phyloP scores from a whole-genome alignment of 805 yeast genomes.

The Cyberlindnera maritima region DNA sequence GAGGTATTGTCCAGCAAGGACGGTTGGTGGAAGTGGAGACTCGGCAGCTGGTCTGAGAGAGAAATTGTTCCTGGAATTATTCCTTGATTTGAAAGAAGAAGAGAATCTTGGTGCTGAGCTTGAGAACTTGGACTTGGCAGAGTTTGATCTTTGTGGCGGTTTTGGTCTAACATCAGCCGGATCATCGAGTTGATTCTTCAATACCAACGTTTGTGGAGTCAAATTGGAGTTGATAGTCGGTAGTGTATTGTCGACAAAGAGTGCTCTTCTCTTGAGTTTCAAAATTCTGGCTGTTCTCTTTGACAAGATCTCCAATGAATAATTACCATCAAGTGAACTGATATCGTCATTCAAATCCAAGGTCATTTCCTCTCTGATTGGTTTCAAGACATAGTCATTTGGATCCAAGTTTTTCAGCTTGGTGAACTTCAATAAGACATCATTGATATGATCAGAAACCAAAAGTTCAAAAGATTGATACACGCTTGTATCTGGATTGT shows the following conservation, averaged over 20 bases:
- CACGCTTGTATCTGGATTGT: slow-evolving; percentile 26
- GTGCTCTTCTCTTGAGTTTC: slow-evolving; percentile 30
- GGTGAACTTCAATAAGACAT: slow-evolving; percentile 35
- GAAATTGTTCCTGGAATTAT: slow-evolving; percentile 28
- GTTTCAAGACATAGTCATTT: slow-evolving; percentile 34
- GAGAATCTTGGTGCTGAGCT: slow-evolving; percentile 15
- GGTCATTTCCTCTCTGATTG: slow-evolving; percentile 29
- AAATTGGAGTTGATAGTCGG: slow-evolving; percentile 28
- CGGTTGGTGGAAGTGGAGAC: slow-evolving; percentile 21
- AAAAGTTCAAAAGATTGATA: slow-evolving; percentile 30
- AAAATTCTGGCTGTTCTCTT: slow-evolving; percentile 39
- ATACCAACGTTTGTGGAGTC: slow-evolving; percentile 29
- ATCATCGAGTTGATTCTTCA: slow-evolving; percentile 5
- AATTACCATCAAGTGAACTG: slow-evolving; percentile 39
- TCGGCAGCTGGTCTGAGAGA: slow-evolving; percentile 24
- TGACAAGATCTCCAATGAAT: slow-evolving; percentile 40
- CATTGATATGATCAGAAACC: slow-evolving; percentile 35
- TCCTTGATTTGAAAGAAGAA: slow-evolving; percentile 33
- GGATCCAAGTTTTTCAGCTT: slow-evolving; percentile 34
- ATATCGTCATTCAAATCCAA: slow-evolving; percentile 39
- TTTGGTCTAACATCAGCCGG: not conserved
- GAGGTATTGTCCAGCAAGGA: slow-evolving; percentile 42
- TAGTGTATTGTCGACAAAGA: slow-evolving; percentile 23
- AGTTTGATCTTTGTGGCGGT: slow-evolving; percentile 2
- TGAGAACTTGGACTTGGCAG: slow-evolving; percentile 2